phyloP scores from a whole-genome alignment of 805 yeast species.

The Saccharomycopsis guyanensis region DNA sequence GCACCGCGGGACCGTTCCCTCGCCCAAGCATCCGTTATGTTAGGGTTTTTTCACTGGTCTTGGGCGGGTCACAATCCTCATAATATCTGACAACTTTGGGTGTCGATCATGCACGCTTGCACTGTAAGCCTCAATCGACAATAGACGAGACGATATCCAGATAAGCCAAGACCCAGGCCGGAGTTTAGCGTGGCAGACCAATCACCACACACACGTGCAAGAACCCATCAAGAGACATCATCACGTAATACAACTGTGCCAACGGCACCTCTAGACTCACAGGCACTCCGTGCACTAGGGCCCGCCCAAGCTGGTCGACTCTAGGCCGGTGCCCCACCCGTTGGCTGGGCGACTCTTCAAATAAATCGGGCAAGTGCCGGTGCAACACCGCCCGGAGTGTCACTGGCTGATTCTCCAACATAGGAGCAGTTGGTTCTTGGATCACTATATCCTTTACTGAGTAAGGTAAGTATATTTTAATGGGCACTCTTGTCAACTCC shows the following conservation, averaged over 20 bases:
- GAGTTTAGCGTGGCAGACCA: too few relatives aligned
- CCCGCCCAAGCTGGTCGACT: constrained; percentile 32
- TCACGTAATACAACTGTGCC: constrained; percentile 36
- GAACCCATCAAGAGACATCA: constrained; percentile 57
- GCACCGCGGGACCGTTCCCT: too few relatives aligned
- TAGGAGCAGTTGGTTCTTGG: constrained; percentile 29
- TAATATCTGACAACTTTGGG: too few relatives aligned
- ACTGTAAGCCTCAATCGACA: too few relatives aligned
- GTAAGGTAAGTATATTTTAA: constrained; percentile 37
- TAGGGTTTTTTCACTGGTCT: too few relatives aligned
- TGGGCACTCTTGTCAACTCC: constrained; percentile 36
- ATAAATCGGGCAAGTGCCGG: constrained; percentile 37
- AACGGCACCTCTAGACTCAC: constrained; percentile 40
- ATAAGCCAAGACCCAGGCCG: too few relatives aligned
- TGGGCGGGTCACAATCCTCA: too few relatives aligned
- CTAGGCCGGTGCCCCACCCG: constrained; percentile 7
- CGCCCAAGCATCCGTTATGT: too few relatives aligned
- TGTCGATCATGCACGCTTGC: too few relatives aligned
- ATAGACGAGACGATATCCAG: too few relatives aligned
- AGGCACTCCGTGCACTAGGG: constrained; percentile 49
- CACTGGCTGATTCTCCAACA: background rate
- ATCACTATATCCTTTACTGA: constrained; percentile 29
- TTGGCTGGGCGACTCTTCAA: constrained; percentile 25
- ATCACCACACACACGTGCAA: constrained; percentile 49
- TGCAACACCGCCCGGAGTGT: constrained; percentile 37